phyloP scores from a whole-genome alignment of 176 grass and related monocot genomes.

The Sorghum bicolor region Sorghum_bicolor_NCBIv3 NC_012874.2:65795501-65796000 shows the following conservation, averaged over 20 bases:
- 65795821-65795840: background rate
- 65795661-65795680: slow-evolving; percentile 16
- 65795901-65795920: no score
- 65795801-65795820: background rate
- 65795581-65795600: slow-evolving; percentile 3
- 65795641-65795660: background rate
- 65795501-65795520: no score
- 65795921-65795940: no score
- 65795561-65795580: background rate
- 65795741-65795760: background rate
- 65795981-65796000: no score
- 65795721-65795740: background rate
- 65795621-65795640: slow-evolving; percentile 36
- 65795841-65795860: background rate
- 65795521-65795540: no score
- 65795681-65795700: background rate
- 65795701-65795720: background rate
- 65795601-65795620: slow-evolving; percentile 3
- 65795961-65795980: no score
- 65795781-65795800: no score
- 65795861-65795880: no score
- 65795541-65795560: no score
- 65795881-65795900: no score
- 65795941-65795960: no score
- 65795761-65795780: background rate